Base-by-base conservation (phyloP, 495 filamentous ascomycete species). In the Penicillium cinerascens region DNA sequence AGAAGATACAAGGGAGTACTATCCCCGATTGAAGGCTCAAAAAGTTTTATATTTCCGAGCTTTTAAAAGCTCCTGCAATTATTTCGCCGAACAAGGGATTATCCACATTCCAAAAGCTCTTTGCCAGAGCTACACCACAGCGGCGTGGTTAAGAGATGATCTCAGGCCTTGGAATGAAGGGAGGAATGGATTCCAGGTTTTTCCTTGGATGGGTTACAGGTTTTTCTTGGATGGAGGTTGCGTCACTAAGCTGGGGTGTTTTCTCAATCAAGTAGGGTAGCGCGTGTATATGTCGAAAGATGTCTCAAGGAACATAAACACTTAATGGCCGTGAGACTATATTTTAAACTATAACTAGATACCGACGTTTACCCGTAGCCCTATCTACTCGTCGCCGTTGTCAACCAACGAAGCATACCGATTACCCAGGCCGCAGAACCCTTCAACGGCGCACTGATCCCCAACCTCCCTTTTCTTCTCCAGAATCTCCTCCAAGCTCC, bases 401-500 rank as follows among this genome's bases (percentile, higher is more conserved):
- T 51, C 61, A 47, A 60, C 27, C 44, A 66, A 43, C 9, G 54
- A 64, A 22, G 57, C 61, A 65, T 69, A 69, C 59, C 64, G 61
- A 52, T 69, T 69, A n/a, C 66, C 66, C 49, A 67, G 47, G 20
- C 69, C 60, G 44, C 67, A 70, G 20, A 66, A 66, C 9, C 60
- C 58, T 44, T 66, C 56, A 6, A 39, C 37, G n/a, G 37, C 37
- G 52, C 58, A 60, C 60, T 59, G 50, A 21, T 60, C 51, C 39
- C 55, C 60, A 52, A 64, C 53, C 26, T 52, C 56, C 49, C 49
- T 49, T 49, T 51, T 48, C 36, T 60, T 59, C 26, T 65, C 70
- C 41, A 77, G 44, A 9, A 79, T 58, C 55, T 82, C 80, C 54
- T 80, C 74, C 54, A 85, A 69, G 2, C 74, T 75, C 82, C 80